Conservation (phyloP, 106 monocot genomes). For the Dioscorea zingiberensis region DNA sequence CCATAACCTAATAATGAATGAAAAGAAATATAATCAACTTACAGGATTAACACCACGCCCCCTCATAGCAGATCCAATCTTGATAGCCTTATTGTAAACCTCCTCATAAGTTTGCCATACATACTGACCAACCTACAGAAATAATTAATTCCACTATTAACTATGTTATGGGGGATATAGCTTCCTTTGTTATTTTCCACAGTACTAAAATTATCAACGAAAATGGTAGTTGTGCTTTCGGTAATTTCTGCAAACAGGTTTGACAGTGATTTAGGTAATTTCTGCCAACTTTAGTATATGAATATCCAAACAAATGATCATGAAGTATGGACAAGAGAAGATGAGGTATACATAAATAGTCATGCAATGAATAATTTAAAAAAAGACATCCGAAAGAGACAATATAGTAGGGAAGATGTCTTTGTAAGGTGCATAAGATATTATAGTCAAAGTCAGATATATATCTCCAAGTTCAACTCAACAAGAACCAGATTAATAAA, state of each 20-base stretch:
- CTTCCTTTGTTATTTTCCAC: background rate
- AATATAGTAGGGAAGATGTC: no score
- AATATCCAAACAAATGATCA: background rate
- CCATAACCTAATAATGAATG: background rate
- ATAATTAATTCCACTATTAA: background rate
- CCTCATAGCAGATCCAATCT: slow-evolving; percentile 62
- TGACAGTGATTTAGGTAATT: no score
- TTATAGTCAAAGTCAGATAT: no score
- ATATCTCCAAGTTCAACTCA: no score
- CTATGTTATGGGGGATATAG: no score
- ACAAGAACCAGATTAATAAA: no score
- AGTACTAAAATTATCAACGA: background rate
- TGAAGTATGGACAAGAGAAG: background rate
- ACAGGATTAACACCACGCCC: slow-evolving; percentile 46
- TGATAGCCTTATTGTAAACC: slow-evolving; percentile 48
- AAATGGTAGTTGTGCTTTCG: background rate
- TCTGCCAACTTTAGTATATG: no score
- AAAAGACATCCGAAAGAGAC: no score
- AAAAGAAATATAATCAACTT: slow-evolving; percentile 11
- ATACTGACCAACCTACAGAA: slow-evolving; percentile 58
- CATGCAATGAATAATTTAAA: no score
- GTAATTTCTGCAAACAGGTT: no score
- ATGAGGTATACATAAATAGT: background rate
- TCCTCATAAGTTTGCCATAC: slow-evolving; percentile 82
- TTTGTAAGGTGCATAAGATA: no score